A percentile compares a stretch with the other conserved stretches of the same genome.
Conservation (phyloP, 2,329 filamentous ascomycete species). For the Davidsoniella virescens region DNA sequence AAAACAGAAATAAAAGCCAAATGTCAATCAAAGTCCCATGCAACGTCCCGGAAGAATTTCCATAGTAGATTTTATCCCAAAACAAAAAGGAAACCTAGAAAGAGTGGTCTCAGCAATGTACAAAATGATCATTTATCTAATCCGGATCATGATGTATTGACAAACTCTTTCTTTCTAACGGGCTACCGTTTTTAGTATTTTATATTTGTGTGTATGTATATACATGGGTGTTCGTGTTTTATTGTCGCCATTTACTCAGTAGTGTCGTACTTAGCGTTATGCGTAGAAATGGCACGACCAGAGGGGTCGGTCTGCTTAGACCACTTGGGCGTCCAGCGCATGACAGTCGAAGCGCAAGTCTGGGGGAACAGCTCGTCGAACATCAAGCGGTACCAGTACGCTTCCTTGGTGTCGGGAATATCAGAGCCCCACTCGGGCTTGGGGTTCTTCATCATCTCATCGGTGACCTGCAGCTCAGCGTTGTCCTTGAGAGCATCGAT, state of each 20-base stretch:
- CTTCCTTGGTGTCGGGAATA: conserved; percentile 91
- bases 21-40: too few relatives aligned
- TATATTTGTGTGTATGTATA: neutral
- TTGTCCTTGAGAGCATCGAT: conserved; percentile 95
- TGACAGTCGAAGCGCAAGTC: conserved; percentile 79
- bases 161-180: neutral
- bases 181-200: neutral
- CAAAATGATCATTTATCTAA: too few relatives aligned
- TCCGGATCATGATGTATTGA: neutral
- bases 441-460: conserved; percentile 97
- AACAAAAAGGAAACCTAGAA: too few relatives aligned
- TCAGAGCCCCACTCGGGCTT: conserved; percentile 92
- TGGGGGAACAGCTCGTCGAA: conserved; percentile 97
- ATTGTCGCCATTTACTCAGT: conserved; percentile 13
- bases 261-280: conserved; percentile 56
- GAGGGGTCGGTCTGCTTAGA: conserved; percentile 91
- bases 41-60: too few relatives aligned
- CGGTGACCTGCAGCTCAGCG: conserved; percentile 74
- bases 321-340: conserved; percentile 96
- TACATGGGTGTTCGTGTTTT: too few relatives aligned
- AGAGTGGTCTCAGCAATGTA: too few relatives aligned
- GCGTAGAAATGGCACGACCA: conserved; percentile 66
- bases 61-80: too few relatives aligned
- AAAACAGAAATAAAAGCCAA: too few relatives aligned
- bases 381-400: conserved; percentile 97